A percentile compares a stretch with the other conserved stretches of the same genome.
Conservation (phyloP, 352 stramenopile species). For the Paralagenidium karlingii region DNA sequence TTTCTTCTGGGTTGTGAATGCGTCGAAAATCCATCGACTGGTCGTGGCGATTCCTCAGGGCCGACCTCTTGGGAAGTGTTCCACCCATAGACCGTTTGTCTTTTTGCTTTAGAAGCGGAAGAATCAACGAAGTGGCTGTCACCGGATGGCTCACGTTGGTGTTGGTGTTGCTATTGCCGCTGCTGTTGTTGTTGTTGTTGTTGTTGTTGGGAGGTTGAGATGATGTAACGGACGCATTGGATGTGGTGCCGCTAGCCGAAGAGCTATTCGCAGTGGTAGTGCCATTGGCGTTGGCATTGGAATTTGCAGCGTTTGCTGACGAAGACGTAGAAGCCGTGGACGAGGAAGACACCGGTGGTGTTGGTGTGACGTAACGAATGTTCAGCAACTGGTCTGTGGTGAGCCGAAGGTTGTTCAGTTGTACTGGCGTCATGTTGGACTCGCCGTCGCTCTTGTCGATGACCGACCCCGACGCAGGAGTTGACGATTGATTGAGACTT, state of each 20-base stretch:
- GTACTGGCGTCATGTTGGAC: too few species aligned
- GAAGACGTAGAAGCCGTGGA: too few species aligned
- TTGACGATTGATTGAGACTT: too few species aligned
- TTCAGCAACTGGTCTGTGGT: too few species aligned
- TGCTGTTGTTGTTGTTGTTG: not conserved
- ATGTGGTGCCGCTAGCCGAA: not conserved
- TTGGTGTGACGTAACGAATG: too few species aligned
- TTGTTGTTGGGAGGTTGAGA: too few species aligned
- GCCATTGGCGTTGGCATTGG: too few species aligned
- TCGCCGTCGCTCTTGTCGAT: too few species aligned
- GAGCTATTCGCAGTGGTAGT: not conserved
- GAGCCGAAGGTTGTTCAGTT: too few species aligned
- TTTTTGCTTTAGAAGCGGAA: conserved; percentile 36
- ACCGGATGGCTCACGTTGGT: not conserved
- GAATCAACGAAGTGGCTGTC: conserved; percentile 1
- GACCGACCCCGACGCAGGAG: too few species aligned
- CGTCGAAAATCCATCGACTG: conserved; percentile 49
- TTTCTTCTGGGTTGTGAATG: conserved; percentile 54
- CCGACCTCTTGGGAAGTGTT: conserved; percentile 46
- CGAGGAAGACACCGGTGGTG: too few species aligned
- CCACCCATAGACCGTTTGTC: conserved; percentile 58
- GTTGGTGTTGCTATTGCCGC: not conserved
- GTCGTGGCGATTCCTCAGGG: conserved; percentile 43
- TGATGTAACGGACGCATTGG: not conserved
- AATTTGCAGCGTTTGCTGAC: too few species aligned